Base-by-base conservation (phyloP, 164 flowering plant genomes). In the Santalum album region DNA sequence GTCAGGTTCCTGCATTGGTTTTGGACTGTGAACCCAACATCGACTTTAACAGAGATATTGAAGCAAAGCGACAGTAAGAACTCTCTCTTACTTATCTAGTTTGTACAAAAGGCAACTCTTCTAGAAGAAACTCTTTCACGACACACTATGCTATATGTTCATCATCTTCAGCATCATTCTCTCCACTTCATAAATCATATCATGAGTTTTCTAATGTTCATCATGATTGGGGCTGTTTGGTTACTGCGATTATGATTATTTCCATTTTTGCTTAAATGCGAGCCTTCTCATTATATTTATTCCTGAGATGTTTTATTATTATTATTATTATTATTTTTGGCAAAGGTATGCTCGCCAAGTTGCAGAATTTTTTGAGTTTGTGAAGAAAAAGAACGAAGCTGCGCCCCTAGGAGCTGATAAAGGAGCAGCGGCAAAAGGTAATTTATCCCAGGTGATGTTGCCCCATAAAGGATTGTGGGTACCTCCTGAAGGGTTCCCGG, bases 281-380 rank as follows among this genome's bases (percentile, higher is more conserved):
- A 38, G 9, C 17, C 16, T 15, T 11, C 14, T n/a, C n/a, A n/a
- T n/a, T n/a, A n/a, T n/a, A n/a, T n/a, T n/a, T n/a, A n/a, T n/a
- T n/a, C n/a, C n/a, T n/a, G n/a, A n/a, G n/a, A n/a, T n/a, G n/a
- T n/a, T n/a, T n/a, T n/a, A n/a, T n/a, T n/a, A n/a, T n/a, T n/a
- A n/a, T n/a, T n/a, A n/a, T n/a, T n/a, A n/a, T 34, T 51, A 42
- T 22, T 14, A 11, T 42, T 44, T 29, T 56, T 7, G 74, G 77
- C n/a, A 57, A 92, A n/a, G 98, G 70, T 88, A 89, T 75, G 98
- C 98, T 26, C 84, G 82, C 32, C 98, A 92, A 75, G 96, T 92
- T 39, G 96, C 98, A 0, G 79, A 84, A 68, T 91, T 91, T 55
- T 91, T 91, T 52, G 83, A 83, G 69, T 88, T 81, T 70, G 98